These are phyloP conservation scores for Fistulifera pelliculosa DNA, from an alignment of 108 stramenopile species.

Conservation along the genomic window DNA sequence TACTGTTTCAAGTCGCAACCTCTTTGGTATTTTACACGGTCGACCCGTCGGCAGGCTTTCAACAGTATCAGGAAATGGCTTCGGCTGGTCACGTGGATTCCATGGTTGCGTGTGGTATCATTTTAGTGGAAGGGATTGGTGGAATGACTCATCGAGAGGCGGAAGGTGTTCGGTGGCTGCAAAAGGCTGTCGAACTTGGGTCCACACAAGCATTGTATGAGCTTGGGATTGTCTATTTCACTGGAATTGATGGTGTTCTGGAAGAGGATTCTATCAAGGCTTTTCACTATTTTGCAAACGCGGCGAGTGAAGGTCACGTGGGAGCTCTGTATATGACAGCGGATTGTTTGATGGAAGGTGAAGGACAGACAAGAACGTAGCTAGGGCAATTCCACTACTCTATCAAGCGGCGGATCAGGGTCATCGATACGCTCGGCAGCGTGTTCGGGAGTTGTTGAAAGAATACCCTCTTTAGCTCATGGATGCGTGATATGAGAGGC, in stretches of 20 bases:
- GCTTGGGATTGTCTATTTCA: slow-evolving; percentile 25
- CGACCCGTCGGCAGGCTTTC: slow-evolving; percentile 22
- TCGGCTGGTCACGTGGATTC: slow-evolving; percentile 24
- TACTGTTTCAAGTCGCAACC: slow-evolving; percentile 19
- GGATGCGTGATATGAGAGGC: too few species aligned
- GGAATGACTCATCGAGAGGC: slow-evolving; percentile 19
- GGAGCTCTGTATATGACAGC: slow-evolving; percentile 31
- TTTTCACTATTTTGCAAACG: slow-evolving; percentile 18
- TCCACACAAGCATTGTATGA: slow-evolving; percentile 27
- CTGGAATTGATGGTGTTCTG: slow-evolving; percentile 25
- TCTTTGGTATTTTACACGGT: slow-evolving; percentile 29
- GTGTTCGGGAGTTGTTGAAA: slow-evolving; percentile 24
- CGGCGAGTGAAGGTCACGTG: slow-evolving; percentile 21
- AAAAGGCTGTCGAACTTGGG: slow-evolving; percentile 12
- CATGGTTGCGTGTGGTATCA: slow-evolving; percentile 35
- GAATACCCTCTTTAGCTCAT: neutral
- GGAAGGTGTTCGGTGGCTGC: slow-evolving; percentile 21
- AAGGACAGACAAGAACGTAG: slow-evolving; percentile 21
- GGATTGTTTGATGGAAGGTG: slow-evolving; percentile 33
- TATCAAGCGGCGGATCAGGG: slow-evolving; percentile 31
- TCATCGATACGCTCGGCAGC: slow-evolving; percentile 31
- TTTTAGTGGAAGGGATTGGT: slow-evolving; percentile 28
- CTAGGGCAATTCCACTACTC: slow-evolving; percentile 23
- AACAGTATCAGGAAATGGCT: slow-evolving; percentile 21
- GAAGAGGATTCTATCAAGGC: slow-evolving; percentile 27